Evolutionary conservation across 1,139 yeast species (phyloP), one percentile per base, ranked within the genome.

Genomic region (Saccharomycopsis crataegensis): DNA sequence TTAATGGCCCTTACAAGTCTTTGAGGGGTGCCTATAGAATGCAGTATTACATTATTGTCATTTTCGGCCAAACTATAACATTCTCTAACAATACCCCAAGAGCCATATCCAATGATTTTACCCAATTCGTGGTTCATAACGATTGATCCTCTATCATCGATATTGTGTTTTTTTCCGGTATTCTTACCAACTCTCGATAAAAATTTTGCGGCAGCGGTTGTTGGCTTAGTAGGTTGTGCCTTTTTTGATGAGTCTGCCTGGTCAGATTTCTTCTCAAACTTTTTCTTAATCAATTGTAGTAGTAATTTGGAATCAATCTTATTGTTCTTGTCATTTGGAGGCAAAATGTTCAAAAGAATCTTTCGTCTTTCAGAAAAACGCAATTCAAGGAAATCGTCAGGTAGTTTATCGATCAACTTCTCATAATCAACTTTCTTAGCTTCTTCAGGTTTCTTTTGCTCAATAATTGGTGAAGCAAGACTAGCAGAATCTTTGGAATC

Each of bases 61-160:
- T 42, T 40, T 16, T 58, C 47, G 62, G 64, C 65, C 54, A 66
- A 67, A 56, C 68, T 66, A 41, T 63, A 65, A 59, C 94, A 88
- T 65, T 86, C 94, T 57, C 96, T 72, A n/a, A 91, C 86, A 38
- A 86, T 79, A 3, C 96, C 95, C 86, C 94, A 90, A 0, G 96
- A 96, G 8, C 98, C 98, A 64, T 79, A 80, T 0, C 96, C 96
- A 59, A 90, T 83, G n/a, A 85, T 78, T 60, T 80, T 82, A 0
- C 96, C 96, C 44, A 86, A 64, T 44, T 71, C 77, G 68, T 83
- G 80, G 9, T 76, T 79, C 71, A 83, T 62, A 0, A 85, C 78
- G 9, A 74, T 62, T 6, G 84, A 81, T 0, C 89, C 91, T 57
- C 76, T 75, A 59, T 82, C 86, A 62, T 82, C 86, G 1, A 73